A percentile compares a stretch with the other conserved stretches of the same genome.
These are phyloP conservation scores for Aspergillus eucalypticola DNA, from an alignment of 2,329 filamentous ascomycete genomes.

Conservation along the genomic window DNA sequence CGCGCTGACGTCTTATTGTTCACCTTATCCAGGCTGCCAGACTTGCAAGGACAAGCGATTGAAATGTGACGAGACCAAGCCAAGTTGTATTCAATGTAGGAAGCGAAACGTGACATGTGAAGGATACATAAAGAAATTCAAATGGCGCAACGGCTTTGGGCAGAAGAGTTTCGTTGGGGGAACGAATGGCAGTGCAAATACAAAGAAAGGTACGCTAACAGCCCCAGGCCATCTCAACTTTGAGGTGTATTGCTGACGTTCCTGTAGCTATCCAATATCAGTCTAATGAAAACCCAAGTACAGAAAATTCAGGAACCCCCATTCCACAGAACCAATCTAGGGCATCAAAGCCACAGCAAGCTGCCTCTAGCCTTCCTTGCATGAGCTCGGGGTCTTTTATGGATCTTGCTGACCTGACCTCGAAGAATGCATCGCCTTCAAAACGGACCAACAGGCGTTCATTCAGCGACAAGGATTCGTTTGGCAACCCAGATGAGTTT, in stretches of 20 bases:
- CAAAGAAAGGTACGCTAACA: slow-evolving; percentile 46
- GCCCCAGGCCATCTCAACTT: not conserved
- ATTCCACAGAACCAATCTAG: slow-evolving; percentile 1
- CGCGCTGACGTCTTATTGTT: slow-evolving; percentile 31
- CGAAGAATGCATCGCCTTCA: slow-evolving; percentile 5
- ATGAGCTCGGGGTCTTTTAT: not conserved
- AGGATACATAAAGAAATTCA: slow-evolving; percentile 74
- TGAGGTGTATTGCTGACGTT: slow-evolving; percentile 1
- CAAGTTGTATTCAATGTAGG: slow-evolving; percentile 66
- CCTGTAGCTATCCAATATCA: slow-evolving; percentile 13
- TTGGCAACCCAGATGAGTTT: slow-evolving; percentile 14
- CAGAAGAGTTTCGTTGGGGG: slow-evolving; percentile 57
- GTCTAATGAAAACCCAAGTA: slow-evolving; percentile 8
- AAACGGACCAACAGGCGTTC: slow-evolving; percentile 4
- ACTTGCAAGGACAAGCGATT: slow-evolving; percentile 73
- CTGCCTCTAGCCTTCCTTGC: not conserved
- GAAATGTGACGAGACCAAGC: slow-evolving; percentile 74
- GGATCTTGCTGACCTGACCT: slow-evolving; percentile 4
- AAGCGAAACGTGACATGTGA: slow-evolving; percentile 66
- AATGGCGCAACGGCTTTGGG: slow-evolving; percentile 64
- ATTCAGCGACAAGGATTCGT: slow-evolving; percentile 10
- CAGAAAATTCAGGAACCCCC: slow-evolving; percentile 3
- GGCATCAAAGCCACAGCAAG: not conserved
- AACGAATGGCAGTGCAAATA: slow-evolving; percentile 38
- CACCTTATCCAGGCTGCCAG: slow-evolving; percentile 59